Base-by-base conservation (phyloP, 1,139 yeast genomes). In the Lodderomyces beijingensis region DNA sequence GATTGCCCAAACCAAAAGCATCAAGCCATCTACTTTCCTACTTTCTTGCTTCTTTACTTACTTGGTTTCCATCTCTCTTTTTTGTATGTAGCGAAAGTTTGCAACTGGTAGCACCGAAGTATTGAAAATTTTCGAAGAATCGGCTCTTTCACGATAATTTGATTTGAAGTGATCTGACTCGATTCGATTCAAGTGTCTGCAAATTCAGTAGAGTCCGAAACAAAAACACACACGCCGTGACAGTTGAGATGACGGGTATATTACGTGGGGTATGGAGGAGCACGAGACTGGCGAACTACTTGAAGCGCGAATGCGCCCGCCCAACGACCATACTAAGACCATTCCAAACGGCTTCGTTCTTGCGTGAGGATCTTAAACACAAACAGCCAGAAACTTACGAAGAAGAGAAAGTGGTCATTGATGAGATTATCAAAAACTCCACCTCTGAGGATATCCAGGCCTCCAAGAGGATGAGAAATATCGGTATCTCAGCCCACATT, bases 401-500 rank as follows among this genome's bases (percentile, higher is more conserved):
- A 43, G 88, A 82, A 46, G 93, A 83, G 51, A 79, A 79, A 53
- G 79, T 68, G 25, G 55, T 77, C 33, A 66, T 83, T 38, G 88
- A 81, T 55, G 72, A 72, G 44, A 70, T 88, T 46, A 63, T 66
- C 43, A 55, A 62, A 9, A 41, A 45, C 3, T 59, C 88, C 42
- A 62, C 77, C 4, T 62, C 77, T 4, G 76, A 70, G n/a, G 98
- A 91, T 53, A 39, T 65, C 13, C 43, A 55, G 11, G 70, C 77
- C 26, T 65, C 85, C 15, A 50, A 62, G 9, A 67, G 72, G 38
- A 74, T 89, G 75, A 75, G 99, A 61, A 91, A 91, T 56, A 91
- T 91, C 45, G 99, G 99, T 59, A 87, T 91, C 40, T 86, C 96
- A 12, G 99, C 99, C 6, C 99, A 91, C 69, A 58, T 84, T 72